Base-by-base conservation (phyloP, 306 rosid genomes). In the Hylodesmum podocarpum region DNA sequence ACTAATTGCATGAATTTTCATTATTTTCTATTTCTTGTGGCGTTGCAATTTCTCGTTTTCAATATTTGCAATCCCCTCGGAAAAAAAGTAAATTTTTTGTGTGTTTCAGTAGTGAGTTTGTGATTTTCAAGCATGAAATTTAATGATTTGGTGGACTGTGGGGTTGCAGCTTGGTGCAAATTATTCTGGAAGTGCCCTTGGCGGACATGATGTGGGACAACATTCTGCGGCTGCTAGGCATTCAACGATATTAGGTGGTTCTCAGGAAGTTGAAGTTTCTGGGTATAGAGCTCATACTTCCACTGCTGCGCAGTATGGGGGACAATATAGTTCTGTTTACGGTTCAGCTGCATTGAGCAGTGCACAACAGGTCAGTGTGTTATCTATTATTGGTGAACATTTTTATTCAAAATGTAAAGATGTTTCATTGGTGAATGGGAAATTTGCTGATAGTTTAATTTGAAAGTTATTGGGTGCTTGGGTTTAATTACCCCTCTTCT, bases 321-420 rank as follows among this genome's bases (percentile, higher is more conserved):
- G 98, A 6, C 97, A 92, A 58, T 95, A 95, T 84, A 87, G 96
- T 75, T 91, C 97, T 51, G 89, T 92, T 40, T 95, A 95, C 68
- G 93, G 98, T 4, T 88, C 97, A 9, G 75, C 92, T 75, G 86
- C 90, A 64, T 71, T 92, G 87, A 89, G 92, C 70, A 78, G 85
- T 76, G 88, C 87, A 36, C 87, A 89, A 31, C 97, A 92, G 97
- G 99, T 92, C 8, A 62, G 87, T 65, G 16, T 62, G 13, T 73
- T 82, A 19, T 53, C 57, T 9, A 1, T 15, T 49, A 13, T 14
- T 58, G 61, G 31, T 57, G 14, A 4, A 16, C 40, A 27, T 15
- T 57, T 57, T 13, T 41, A 21, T 70, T 34, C 6, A 1, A 16
- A 47, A 31, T 36, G 9, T 47, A n/a, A 29, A 21, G 10, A 10